A percentile compares a stretch with the other conserved stretches of the same genome.
Conservation (phyloP, 1,139 yeast genomes). For the Citeromyces hawaiiensis region DNA sequence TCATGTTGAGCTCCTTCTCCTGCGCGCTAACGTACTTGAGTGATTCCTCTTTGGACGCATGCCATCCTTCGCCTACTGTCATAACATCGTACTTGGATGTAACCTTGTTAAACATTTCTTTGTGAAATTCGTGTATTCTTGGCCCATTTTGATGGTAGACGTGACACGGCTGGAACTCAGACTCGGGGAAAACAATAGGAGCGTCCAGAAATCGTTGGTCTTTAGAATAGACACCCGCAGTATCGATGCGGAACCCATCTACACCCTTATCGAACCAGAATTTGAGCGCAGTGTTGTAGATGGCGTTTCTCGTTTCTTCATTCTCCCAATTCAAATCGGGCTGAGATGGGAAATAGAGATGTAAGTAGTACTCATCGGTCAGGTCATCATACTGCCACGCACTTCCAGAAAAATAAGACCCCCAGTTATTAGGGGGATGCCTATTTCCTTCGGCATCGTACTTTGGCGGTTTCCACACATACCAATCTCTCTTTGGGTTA, state of each 20-base stretch:
- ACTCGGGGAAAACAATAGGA: slow-evolving; percentile 27
- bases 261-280: slow-evolving; percentile 46
- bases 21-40: slow-evolving; percentile 13
- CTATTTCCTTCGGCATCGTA: slow-evolving; percentile 32
- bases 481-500: slow-evolving; percentile 50
- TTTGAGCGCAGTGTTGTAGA: slow-evolving; percentile 31
- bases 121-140: slow-evolving; percentile 41
- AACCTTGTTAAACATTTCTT: slow-evolving; percentile 23
- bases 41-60: slow-evolving; percentile 32
- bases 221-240: slow-evolving; percentile 40
- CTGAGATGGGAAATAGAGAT: slow-evolving; percentile 35
- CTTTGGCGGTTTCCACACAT: slow-evolving; percentile 38
- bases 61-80: slow-evolving; percentile 29
- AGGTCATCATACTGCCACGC: slow-evolving; percentile 44
- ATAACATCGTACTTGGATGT: slow-evolving; percentile 49
- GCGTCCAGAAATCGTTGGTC: slow-evolving; percentile 33
- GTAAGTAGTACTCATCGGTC: slow-evolving; percentile 40
- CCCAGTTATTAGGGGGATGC: slow-evolving; percentile 46
- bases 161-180: slow-evolving; percentile 11
- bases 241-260: slow-evolving; percentile 47
- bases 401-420: slow-evolving; percentile 34
- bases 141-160: slow-evolving; percentile 25
- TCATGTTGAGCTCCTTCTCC: slow-evolving; percentile 34
- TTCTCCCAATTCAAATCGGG: slow-evolving; percentile 57
- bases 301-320: slow-evolving; percentile 32